Conservation (phyloP, 2,329 filamentous ascomycete genomes). For the Penicillium freii region DNA sequence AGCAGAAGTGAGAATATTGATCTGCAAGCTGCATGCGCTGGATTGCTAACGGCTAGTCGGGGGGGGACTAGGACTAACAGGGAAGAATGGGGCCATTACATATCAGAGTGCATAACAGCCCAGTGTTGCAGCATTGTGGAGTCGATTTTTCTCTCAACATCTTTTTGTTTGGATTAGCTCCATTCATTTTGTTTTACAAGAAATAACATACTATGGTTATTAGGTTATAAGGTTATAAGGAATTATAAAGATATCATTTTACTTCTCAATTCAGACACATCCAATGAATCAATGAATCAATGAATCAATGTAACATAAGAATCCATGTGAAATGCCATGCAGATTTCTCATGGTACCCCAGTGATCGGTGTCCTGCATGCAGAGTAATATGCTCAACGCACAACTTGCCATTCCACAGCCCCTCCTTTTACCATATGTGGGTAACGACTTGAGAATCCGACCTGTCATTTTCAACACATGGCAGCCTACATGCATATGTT, state of each 20-base stretch:
- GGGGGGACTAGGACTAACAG: background rate
- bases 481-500: constrained; percentile 15
- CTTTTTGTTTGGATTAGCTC: background rate
- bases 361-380: constrained; percentile 15
- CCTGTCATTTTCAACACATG: constrained; percentile 27
- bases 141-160: constrained; percentile 2
- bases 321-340: background rate
- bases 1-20: constrained; percentile 5
- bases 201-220: background rate
- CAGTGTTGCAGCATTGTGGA: constrained; percentile 22
- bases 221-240: background rate
- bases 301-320: background rate
- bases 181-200: background rate
- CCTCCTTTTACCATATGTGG: background rate
- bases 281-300: no score
- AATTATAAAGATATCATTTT: background rate
- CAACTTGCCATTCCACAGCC: background rate
- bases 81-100: background rate
- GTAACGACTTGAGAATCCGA: constrained; percentile 14
- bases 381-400: constrained; percentile 14
- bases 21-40: constrained; percentile 13
- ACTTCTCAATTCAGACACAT: background rate
- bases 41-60: constrained; percentile 11
- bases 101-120: background rate
- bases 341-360: constrained; percentile 15